Percentiles rank a stretch among this genome's conserved stretches.
These are phyloP conservation scores for Diaporthe longicolla DNA, from an alignment of 2,329 filamentous ascomycete species.

Conservation along the genomic window DNA sequence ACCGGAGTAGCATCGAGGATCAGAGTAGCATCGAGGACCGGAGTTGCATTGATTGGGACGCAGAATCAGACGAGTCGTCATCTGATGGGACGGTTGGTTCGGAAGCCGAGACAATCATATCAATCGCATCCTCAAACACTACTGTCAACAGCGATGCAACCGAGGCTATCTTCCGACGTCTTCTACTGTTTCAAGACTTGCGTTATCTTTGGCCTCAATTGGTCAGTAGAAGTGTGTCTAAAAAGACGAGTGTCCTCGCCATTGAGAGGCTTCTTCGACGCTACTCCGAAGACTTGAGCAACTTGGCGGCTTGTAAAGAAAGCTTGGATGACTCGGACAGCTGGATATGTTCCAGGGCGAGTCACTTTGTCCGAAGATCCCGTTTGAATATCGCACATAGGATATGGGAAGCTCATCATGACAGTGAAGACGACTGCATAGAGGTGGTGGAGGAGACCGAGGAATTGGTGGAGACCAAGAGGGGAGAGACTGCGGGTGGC, in stretches of 20 bases:
- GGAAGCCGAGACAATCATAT: background rate
- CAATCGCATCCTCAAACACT: constrained; percentile 1
- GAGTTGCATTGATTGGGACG: background rate
- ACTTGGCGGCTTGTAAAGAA: background rate
- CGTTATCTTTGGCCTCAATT: constrained; percentile 35
- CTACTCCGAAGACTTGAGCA: constrained; percentile 6
- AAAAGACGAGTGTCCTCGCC: background rate
- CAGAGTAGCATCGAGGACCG: background rate
- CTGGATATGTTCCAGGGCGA: background rate
- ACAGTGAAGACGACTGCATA: background rate
- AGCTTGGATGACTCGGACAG: background rate
- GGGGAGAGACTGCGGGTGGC: no score
- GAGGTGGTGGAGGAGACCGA: background rate
- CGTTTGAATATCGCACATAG: constrained; percentile 4
- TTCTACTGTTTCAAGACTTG: background rate
- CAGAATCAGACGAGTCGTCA: background rate
- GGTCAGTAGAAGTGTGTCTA: background rate
- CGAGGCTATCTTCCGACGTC: constrained; percentile 9
- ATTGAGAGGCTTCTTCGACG: constrained; percentile 21
- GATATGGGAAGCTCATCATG: constrained; percentile 23
- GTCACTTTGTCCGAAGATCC: constrained; percentile 6
- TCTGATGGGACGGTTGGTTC: background rate
- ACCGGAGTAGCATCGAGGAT: background rate
- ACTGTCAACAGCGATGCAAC: constrained; percentile 6
- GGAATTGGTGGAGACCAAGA: background rate